phyloP scores from a whole-genome alignment of 2,329 filamentous ascomycete species.

The Zasmidium cellare region DNA sequence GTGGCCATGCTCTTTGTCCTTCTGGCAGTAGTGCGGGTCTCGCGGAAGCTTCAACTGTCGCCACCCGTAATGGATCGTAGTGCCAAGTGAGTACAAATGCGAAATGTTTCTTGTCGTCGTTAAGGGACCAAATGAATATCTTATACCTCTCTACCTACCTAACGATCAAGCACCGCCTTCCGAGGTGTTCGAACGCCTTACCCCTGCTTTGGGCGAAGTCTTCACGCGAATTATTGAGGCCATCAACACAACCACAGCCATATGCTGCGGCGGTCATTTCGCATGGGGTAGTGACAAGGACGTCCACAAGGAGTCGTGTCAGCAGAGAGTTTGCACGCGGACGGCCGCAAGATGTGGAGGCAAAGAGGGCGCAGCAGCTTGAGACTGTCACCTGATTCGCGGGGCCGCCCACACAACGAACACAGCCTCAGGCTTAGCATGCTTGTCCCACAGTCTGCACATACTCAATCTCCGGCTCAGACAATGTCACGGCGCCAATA shows the following conservation, averaged over 20 bases:
- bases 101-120: background rate
- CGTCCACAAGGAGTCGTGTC: background rate
- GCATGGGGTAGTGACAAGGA: background rate
- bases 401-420: background rate
- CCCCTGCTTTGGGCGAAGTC: background rate
- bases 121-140: background rate
- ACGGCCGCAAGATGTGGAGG: background rate
- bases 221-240: background rate
- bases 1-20: slow-evolving; percentile 9
- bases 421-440: background rate
- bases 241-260: background rate
- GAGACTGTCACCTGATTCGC: background rate
- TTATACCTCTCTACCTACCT: background rate
- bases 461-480: background rate
- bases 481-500: no score
- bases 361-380: slow-evolving; percentile 1
- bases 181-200: background rate
- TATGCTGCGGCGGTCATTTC: background rate
- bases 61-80: background rate
- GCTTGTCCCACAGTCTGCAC: background rate
- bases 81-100: background rate
- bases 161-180: background rate
- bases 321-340: background rate
- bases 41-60: background rate
- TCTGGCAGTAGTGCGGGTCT: background rate